These are phyloP conservation scores for Cyberlindnera japonica DNA, from an alignment of 805 yeast species.

Conservation along the genomic window DNA sequence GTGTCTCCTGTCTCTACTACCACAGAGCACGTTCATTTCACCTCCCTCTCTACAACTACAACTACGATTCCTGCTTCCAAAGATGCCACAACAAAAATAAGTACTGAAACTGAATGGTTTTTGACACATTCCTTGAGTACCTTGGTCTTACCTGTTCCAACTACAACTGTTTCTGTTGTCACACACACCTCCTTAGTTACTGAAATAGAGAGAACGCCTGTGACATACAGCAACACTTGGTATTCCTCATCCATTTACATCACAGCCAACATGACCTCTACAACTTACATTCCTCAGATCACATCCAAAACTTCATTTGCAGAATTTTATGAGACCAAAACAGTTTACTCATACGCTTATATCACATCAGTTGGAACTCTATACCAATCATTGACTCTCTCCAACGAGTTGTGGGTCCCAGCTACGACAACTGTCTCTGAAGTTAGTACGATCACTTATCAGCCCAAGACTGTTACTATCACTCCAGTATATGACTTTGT, in stretches of 20 bases:
- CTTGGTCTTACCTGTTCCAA: conserved; percentile 17
- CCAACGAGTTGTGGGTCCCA: conserved; percentile 20
- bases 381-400: conserved; percentile 15
- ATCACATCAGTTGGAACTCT: conserved; percentile 13
- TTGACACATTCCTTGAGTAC: conserved; percentile 9
- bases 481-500: conserved; percentile 15
- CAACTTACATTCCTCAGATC: conserved; percentile 10
- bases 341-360: conserved; percentile 6
- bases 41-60: conserved; percentile 12
- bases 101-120: conserved; percentile 7
- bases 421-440: conserved; percentile 8
- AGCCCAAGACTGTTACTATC: conserved; percentile 7
- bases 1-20: conserved; percentile 5
- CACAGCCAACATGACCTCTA: conserved; percentile 13
- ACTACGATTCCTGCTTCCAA: conserved; percentile 14
- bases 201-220: conserved; percentile 1
- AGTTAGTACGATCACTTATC: conserved; percentile 1
- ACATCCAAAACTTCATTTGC: conserved; percentile 3
- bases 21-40: conserved; percentile 6
- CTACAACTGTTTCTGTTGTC: conserved; percentile 4
- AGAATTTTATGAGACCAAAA: background rate
- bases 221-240: conserved; percentile 4
- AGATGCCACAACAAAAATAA: background rate
- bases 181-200: conserved; percentile 4
- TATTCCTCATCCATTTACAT: conserved; percentile 6